phyloP scores from a whole-genome alignment of 2,329 filamentous ascomycete genomes.

The Colletotrichum neosansevieriae region DNA sequence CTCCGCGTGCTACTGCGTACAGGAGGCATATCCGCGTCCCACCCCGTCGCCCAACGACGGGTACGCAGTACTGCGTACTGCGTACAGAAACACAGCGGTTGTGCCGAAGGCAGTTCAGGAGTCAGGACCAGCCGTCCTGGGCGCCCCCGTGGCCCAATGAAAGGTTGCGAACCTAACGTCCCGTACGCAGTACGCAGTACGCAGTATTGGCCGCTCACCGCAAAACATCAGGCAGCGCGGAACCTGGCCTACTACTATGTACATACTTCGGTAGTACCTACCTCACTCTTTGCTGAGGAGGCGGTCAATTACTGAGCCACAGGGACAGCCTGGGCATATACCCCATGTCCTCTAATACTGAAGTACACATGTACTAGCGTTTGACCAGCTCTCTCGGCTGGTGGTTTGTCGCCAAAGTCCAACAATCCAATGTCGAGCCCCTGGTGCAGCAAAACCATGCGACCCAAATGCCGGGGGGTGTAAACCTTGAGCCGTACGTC shows the following conservation, averaged over 20 bases:
- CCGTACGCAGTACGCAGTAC: neutral
- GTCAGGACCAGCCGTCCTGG: conserved; percentile 22
- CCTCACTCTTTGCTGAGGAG: conserved; percentile 11
- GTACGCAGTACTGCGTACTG: too few relatives aligned
- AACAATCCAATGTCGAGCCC: conserved; percentile 29
- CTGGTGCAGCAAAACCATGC: conserved; percentile 36
- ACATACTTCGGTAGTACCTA: too few relatives aligned
- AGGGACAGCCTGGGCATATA: conserved; percentile 33
- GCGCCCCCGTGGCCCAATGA: conserved; percentile 19
- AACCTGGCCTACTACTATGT: neutral
- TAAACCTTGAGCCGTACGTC: conserved; percentile 31
- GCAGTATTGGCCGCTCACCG: conserved; percentile 28
- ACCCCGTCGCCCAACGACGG: conserved; percentile 19
- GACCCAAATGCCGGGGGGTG: conserved; percentile 38
- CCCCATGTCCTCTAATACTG: conserved; percentile 32
- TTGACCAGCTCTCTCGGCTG: conserved; percentile 31
- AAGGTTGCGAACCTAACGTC: conserved; percentile 21
- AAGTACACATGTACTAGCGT: conserved; percentile 30
- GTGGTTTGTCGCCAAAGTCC: conserved; percentile 34
- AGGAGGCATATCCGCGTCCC: conserved; percentile 35
- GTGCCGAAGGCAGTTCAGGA: conserved; percentile 9
- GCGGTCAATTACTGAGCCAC: conserved; percentile 38
- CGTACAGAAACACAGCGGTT: neutral
- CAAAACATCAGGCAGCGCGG: conserved; percentile 35
- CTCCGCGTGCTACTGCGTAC: conserved; percentile 39